Conservation (phyloP, 1,284 basidiomycete species). For the Sporisorium iseilematis-ciliati region DNA sequence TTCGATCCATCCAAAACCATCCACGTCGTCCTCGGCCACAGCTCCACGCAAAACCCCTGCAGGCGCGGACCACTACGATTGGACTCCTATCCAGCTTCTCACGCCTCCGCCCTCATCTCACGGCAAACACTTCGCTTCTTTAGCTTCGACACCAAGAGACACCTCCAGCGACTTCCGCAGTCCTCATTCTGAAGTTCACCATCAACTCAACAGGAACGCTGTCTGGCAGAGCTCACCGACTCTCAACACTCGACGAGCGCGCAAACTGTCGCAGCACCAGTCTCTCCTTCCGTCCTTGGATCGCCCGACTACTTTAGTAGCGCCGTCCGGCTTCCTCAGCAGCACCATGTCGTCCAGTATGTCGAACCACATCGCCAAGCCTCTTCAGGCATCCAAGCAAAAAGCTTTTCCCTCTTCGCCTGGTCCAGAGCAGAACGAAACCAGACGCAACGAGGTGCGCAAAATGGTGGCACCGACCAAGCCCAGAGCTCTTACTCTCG, state of each 20-base stretch:
- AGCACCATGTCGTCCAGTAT: neutral
- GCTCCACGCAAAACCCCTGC: slow-evolving; percentile 1
- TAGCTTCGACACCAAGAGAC: neutral
- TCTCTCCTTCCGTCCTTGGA: neutral
- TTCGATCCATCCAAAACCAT: neutral
- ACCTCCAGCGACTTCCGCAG: neutral
- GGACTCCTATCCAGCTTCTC: slow-evolving; percentile 22
- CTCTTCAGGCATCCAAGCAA: neutral
- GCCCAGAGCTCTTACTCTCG: slow-evolving; percentile 25
- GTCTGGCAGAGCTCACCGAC: slow-evolving; percentile 28
- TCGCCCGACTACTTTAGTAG: neutral
- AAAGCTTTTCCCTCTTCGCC: neutral
- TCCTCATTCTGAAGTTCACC: neutral
- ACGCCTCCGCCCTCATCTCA: slow-evolving; percentile 23
- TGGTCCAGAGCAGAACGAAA: neutral
- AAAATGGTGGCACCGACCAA: slow-evolving; percentile 20
- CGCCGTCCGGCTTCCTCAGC: neutral
- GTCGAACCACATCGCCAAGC: neutral
- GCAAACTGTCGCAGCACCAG: slow-evolving; percentile 5
- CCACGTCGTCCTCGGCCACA: neutral
- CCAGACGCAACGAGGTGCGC: neutral
- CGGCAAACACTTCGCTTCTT: neutral
- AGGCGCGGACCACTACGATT: slow-evolving; percentile 14
- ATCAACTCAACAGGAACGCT: slow-evolving; percentile 10
- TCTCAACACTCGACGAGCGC: slow-evolving; percentile 13